phyloP scores from a whole-genome alignment of 2,329 filamentous ascomycete genomes.

The Mariannaea elegans region DNA sequence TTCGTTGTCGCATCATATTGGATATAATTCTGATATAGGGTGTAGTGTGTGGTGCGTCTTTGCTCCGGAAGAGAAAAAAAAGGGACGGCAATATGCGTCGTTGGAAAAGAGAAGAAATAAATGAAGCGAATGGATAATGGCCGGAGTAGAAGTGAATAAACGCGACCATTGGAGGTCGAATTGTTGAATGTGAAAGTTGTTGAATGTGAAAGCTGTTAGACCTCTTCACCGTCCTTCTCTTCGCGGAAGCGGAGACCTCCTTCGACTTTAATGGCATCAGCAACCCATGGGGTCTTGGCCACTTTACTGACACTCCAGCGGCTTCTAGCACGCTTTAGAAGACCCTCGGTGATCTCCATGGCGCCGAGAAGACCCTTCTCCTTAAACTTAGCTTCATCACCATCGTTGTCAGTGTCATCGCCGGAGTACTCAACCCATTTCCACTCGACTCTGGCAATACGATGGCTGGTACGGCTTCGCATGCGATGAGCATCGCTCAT shows the following conservation, averaged over 20 bases:
- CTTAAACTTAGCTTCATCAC: conserved; percentile 66
- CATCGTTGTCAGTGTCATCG: conserved; percentile 87
- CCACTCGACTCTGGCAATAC: conserved; percentile 97
- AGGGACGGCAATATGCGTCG: not conserved
- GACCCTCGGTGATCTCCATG: conserved; percentile 81
- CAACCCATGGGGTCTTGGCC: conserved; percentile 78
- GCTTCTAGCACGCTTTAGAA: conserved; percentile 83
- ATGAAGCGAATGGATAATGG: conserved; percentile 12
- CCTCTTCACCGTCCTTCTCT: conserved; percentile 65
- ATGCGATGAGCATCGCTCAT: conserved; percentile 79
- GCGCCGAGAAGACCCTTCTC: conserved; percentile 76
- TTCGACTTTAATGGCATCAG: conserved; percentile 74
- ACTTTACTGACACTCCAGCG: conserved; percentile 81
- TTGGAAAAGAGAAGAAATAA: conserved; percentile 4
- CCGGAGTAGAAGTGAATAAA: conserved; percentile 2
- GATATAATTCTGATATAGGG: conserved; percentile 2
- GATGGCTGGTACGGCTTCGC: conserved; percentile 84
- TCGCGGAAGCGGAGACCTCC: conserved; percentile 68
- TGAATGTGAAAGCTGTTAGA: conserved; percentile 40
- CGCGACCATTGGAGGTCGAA: not conserved
- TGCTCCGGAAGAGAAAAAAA: conserved; percentile 9
- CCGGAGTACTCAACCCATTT: conserved; percentile 89
- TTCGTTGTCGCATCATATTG: conserved; percentile 16
- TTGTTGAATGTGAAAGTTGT: not conserved
- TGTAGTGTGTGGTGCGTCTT: conserved; percentile 12